phyloP scores from a whole-genome alignment of 805 yeast genomes.

The Debaryomyces castellii region DNA sequence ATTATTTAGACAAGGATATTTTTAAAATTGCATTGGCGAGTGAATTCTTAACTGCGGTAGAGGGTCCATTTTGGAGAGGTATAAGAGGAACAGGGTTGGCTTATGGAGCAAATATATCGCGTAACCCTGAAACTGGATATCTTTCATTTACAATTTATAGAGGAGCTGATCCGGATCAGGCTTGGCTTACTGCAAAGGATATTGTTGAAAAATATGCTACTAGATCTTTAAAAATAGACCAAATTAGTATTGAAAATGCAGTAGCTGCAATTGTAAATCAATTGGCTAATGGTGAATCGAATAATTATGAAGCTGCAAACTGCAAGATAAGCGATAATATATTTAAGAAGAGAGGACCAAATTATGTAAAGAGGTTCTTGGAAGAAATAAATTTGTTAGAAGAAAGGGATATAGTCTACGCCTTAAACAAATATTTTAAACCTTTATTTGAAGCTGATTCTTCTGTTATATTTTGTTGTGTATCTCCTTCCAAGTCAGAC shows the following conservation, averaged over 20 bases:
- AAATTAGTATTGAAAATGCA: constrained; percentile 65
- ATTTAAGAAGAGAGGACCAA: constrained; percentile 68
- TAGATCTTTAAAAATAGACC: constrained; percentile 57
- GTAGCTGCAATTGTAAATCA: constrained; percentile 71
- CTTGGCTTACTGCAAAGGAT: constrained; percentile 59
- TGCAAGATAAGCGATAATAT: constrained; percentile 65
- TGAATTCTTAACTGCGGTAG: constrained; percentile 79
- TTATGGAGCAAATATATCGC: constrained; percentile 72
- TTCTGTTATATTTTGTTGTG: constrained; percentile 66
- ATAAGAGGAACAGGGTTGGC: constrained; percentile 94
- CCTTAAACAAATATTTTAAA: constrained; percentile 57
- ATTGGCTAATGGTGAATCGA: constrained; percentile 68
- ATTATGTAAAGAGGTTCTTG: constrained; percentile 57
- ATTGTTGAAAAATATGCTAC: constrained; percentile 61
- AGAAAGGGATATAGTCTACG: constrained; percentile 48
- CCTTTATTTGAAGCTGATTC: constrained; percentile 59
- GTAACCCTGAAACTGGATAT: constrained; percentile 64
- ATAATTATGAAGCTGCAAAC: constrained; percentile 62
- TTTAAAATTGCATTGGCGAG: constrained; percentile 71
- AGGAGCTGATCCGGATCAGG: constrained; percentile 77
- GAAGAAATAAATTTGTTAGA: constrained; percentile 52
- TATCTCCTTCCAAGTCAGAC: constrained; percentile 65
- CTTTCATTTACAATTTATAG: constrained; percentile 70
- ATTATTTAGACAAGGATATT: constrained; percentile 50
- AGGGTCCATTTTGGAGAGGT: constrained; percentile 97